Evolutionary conservation across 768 basidiomycete genomes (phyloP).

Genomic region (Termitomyces eurrhizus): DNA sequence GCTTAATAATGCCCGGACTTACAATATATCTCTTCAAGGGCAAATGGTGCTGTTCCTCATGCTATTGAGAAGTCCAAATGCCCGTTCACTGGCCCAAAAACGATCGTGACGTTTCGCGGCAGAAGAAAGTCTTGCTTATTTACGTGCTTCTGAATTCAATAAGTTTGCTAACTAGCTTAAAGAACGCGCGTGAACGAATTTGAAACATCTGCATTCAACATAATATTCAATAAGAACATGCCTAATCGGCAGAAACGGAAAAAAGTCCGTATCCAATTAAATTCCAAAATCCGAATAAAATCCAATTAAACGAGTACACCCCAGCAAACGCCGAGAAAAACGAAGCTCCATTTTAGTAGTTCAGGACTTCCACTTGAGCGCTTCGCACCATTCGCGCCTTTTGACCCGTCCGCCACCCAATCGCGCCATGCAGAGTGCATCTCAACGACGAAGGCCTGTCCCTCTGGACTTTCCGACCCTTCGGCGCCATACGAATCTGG

Average conservation of each 20-base stretch:
- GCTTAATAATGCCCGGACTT: not conserved
- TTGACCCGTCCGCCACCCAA: constrained; percentile 57
- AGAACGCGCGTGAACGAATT: not conserved
- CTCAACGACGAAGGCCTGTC: constrained; percentile 73
- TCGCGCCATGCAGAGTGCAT: constrained; percentile 75
- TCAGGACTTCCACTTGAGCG: not conserved
- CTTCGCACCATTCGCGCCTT: constrained; percentile 42
- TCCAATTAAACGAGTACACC: constrained; percentile 4
- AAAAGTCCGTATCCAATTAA: not conserved
- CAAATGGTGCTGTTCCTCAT: not conserved
- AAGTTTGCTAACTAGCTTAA: not conserved
- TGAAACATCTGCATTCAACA: too few species aligned
- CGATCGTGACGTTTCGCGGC: not conserved
- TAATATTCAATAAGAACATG: not conserved
- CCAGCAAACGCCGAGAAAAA: constrained; percentile 6
- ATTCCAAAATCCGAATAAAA: not conserved
- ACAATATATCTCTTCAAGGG: not conserved
- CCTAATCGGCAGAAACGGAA: not conserved
- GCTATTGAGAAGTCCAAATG: not conserved
- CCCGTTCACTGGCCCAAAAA: too few species aligned
- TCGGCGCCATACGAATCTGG: constrained; percentile 49
- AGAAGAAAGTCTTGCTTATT: not conserved
- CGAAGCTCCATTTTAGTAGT: not conserved
- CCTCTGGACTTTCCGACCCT: constrained; percentile 65
- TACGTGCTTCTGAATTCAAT: not conserved